These are phyloP conservation scores for Nicotiana undulata DNA, from an alignment of 257 asterid species.

Conservation along the genomic window DNA sequence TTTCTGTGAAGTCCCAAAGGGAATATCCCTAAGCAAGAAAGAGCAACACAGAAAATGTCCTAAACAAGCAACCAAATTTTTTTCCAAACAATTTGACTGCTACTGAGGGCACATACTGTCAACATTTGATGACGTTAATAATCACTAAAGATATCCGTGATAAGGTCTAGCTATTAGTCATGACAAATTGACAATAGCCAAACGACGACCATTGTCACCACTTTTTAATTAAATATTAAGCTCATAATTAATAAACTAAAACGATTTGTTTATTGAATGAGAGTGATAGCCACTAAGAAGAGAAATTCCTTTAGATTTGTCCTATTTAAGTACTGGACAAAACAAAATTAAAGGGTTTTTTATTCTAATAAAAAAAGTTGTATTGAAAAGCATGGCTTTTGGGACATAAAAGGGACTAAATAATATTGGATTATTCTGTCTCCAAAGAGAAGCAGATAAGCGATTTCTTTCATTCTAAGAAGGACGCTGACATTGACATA, in stretches of 20 bases:
- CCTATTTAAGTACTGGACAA: constrained; percentile 13
- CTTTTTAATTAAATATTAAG: constrained; percentile 4
- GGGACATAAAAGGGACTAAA: not conserved
- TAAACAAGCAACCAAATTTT: constrained; percentile 12
- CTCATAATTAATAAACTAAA: not conserved
- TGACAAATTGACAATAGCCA: constrained; percentile 24
- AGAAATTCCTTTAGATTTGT: constrained; percentile 22
- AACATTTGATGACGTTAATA: constrained; percentile 4
- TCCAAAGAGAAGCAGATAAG: not conserved
- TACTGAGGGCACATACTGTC: constrained; percentile 4
- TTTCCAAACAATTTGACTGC: not conserved
- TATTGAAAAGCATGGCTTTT: not conserved
- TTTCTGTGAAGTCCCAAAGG: constrained; percentile 9
- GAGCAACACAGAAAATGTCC: constrained; percentile 19
- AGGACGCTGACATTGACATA: not conserved
- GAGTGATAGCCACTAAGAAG: constrained; percentile 27
- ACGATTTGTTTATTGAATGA: constrained; percentile 16
- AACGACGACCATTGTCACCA: constrained; percentile 15
- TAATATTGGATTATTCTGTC: not conserved
- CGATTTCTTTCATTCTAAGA: not conserved
- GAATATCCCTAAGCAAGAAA: constrained; percentile 19
- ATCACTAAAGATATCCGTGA: constrained; percentile 6
- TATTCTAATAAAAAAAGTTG: not conserved
- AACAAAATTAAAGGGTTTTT: not conserved
- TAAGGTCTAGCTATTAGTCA: not conserved